These are phyloP conservation scores for Leccinum sublutescens DNA, from an alignment of 768 basidiomycete species.

Conservation along the genomic window DNA sequence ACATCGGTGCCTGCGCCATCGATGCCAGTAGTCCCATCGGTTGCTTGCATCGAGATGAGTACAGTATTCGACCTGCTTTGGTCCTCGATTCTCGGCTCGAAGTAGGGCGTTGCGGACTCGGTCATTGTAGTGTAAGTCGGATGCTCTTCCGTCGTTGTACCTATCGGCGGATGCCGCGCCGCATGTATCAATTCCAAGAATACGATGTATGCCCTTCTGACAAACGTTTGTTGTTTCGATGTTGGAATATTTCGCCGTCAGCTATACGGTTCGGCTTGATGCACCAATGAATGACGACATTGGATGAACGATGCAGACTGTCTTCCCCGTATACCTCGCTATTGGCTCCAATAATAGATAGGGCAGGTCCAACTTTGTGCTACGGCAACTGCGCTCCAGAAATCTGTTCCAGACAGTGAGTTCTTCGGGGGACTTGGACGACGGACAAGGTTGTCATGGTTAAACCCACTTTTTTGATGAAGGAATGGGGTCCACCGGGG, in stretches of 20 bases:
- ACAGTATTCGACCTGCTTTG: background rate
- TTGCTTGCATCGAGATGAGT: background rate
- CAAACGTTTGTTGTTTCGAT: background rate
- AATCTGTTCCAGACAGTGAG: background rate
- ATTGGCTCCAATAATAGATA: background rate
- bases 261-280: background rate
- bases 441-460: background rate
- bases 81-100: background rate
- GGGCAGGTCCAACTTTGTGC: background rate
- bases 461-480: background rate
- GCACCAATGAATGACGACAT: background rate
- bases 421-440: background rate
- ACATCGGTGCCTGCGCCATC: constrained; percentile 7
- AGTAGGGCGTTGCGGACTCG: background rate
- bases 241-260: background rate
- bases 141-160: background rate
- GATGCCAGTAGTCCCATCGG: background rate
- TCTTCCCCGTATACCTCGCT: background rate
- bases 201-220: constrained; percentile 5
- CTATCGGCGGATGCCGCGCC: constrained; percentile 7
- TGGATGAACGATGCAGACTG: background rate
- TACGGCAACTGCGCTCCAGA: background rate
- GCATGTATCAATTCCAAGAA: background rate
- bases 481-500: background rate
- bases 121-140: background rate